phyloP scores from a whole-genome alignment of 257 asterid species.

The Primulina eburnea region DNA sequence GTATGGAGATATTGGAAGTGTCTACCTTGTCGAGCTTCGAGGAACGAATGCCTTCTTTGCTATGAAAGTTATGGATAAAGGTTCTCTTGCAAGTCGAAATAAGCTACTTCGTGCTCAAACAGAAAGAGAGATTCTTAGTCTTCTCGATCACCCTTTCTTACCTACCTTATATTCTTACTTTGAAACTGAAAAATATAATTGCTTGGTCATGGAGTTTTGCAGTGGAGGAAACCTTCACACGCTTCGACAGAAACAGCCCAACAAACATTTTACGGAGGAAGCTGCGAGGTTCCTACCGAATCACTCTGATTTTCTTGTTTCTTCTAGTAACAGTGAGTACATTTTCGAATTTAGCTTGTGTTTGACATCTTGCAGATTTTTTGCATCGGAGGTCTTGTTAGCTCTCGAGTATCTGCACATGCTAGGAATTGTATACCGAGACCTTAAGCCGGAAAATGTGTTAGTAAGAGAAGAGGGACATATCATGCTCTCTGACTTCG shows the following conservation, averaged over 20 bases:
- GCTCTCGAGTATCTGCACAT: slow-evolving; percentile 90
- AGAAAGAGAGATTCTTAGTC: slow-evolving; percentile 81
- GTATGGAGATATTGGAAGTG: slow-evolving; percentile 92
- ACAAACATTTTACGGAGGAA: slow-evolving; percentile 77
- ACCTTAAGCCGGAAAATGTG: slow-evolving; percentile 89
- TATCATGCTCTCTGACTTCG: slow-evolving; percentile 91
- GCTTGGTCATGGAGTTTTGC: slow-evolving; percentile 94
- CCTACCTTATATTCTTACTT: slow-evolving; percentile 81
- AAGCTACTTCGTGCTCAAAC: slow-evolving; percentile 82
- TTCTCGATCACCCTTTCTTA: slow-evolving; percentile 88
- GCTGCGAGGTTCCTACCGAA: slow-evolving; percentile 55
- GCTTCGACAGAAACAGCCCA: slow-evolving; percentile 88
- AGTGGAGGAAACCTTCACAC: slow-evolving; percentile 94
- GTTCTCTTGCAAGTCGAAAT: slow-evolving; percentile 77
- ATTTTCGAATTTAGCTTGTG: neutral
- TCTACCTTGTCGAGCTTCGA: slow-evolving; percentile 77
- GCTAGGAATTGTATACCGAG: slow-evolving; percentile 91
- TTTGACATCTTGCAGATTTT: slow-evolving; percentile 53
- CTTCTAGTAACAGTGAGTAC: neutral
- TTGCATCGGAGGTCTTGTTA: slow-evolving; percentile 72
- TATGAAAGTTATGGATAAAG: slow-evolving; percentile 94
- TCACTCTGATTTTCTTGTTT: neutral
- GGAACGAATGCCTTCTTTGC: slow-evolving; percentile 75
- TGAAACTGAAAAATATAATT: slow-evolving; percentile 78
- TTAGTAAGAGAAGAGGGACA: slow-evolving; percentile 88